Percentiles rank a stretch among this genome's conserved stretches.
Conservation (phyloP, 2,329 filamentous ascomycete genomes). For the Helicocarpus griseus region DNA sequence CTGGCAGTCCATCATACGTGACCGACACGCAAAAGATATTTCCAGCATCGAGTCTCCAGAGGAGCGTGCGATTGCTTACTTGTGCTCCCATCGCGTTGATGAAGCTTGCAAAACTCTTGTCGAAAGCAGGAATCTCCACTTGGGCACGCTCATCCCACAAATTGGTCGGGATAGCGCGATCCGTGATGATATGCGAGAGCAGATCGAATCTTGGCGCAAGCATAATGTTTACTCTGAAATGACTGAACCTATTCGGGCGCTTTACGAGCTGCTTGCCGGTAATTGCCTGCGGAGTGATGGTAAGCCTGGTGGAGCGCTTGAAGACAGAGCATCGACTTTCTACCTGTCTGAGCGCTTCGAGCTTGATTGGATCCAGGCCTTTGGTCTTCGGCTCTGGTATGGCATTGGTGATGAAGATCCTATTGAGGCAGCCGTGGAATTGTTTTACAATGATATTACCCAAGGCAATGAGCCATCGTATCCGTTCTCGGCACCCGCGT, state of each 20-base stretch:
- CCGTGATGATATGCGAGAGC: constrained; percentile 65
- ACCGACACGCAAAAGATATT: constrained; percentile 59
- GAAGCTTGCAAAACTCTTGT: constrained; percentile 76
- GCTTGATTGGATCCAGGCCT: constrained; percentile 87
- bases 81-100: constrained; percentile 67
- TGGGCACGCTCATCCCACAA: constrained; percentile 76
- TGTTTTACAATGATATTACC: constrained; percentile 64
- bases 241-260: constrained; percentile 66
- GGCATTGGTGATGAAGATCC: constrained; percentile 58
- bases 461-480: constrained; percentile 58
- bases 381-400: constrained; percentile 88
- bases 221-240: constrained; percentile 82
- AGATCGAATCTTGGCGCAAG: constrained; percentile 75
- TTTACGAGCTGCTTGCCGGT: constrained; percentile 83
- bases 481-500: constrained; percentile 62
- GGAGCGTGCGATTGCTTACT: constrained; percentile 71
- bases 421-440: constrained; percentile 60
- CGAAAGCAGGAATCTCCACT: constrained; percentile 65
- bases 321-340: constrained; percentile 74
- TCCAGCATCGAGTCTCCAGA: constrained; percentile 56
- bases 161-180: constrained; percentile 63
- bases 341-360: constrained; percentile 73
- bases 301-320: constrained; percentile 57
- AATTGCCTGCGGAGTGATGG: constrained; percentile 80
- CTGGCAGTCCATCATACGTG: constrained; percentile 39